Percentiles rank a stretch among this genome's conserved stretches.
phyloP scores from a whole-genome alignment of 73 alveolate genomes.

The Loxodes magnus region DNA sequence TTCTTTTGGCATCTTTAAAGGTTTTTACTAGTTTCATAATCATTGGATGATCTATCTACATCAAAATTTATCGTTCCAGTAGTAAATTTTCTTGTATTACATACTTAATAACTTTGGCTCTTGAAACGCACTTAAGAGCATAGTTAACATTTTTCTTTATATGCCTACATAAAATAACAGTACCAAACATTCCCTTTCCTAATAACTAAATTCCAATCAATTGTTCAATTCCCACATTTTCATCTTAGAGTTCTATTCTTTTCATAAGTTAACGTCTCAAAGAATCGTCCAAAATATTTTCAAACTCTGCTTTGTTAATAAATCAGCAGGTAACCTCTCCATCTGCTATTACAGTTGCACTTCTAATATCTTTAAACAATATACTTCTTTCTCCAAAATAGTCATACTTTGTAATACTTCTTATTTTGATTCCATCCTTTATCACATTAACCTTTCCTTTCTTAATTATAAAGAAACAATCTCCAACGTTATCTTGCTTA shows the following conservation, averaged over 20 bases:
- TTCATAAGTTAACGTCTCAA: background rate
- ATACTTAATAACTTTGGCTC: slow-evolving; percentile 29
- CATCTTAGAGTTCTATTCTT: slow-evolving; percentile 8
- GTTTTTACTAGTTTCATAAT: slow-evolving; percentile 46
- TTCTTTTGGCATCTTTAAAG: slow-evolving; percentile 41
- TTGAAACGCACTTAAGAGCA: slow-evolving; percentile 40
- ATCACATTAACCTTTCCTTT: slow-evolving; percentile 54
- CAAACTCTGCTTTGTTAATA: background rate
- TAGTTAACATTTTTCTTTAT: slow-evolving; percentile 14
- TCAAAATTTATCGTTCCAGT: slow-evolving; percentile 23
- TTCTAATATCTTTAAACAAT: slow-evolving; percentile 34
- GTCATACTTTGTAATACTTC: slow-evolving; percentile 61
- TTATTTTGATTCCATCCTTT: slow-evolving; percentile 47
- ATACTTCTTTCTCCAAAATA: slow-evolving; percentile 72
- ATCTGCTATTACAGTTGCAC: slow-evolving; percentile 34
- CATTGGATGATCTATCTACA: slow-evolving; percentile 38
- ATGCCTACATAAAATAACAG: slow-evolving; percentile 29
- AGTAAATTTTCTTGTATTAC: slow-evolving; percentile 28
- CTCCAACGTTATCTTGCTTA: slow-evolving; percentile 67
- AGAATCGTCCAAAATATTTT: background rate
- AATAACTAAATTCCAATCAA: slow-evolving; percentile 23
- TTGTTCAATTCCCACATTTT: slow-evolving; percentile 23
- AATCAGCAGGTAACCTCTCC: slow-evolving; percentile 40
- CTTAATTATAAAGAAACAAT: slow-evolving; percentile 61
- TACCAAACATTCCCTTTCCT: slow-evolving; percentile 47